Evolutionary conservation across 805 yeast species (phyloP).

Genomic region (Candida coquimbonensis): DNA sequence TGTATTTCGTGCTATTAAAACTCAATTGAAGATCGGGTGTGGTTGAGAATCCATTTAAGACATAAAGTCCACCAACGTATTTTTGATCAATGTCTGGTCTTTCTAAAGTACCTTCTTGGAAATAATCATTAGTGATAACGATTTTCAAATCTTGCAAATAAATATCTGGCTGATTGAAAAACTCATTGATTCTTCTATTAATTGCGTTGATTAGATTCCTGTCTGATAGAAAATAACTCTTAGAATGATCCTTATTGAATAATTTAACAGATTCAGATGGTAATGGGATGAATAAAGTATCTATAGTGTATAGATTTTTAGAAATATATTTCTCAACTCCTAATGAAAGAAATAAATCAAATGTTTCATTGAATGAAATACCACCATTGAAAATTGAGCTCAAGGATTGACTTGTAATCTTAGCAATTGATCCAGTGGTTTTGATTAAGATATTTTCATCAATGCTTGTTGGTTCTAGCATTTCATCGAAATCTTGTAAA

Average conservation of each 20-base stretch:
- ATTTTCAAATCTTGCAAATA: slow-evolving; percentile 14
- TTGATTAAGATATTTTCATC: slow-evolving; percentile 9
- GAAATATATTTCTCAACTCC: slow-evolving; percentile 13
- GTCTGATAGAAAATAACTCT: slow-evolving; percentile 13
- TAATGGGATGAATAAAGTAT: slow-evolving; percentile 19
- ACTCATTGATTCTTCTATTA: slow-evolving; percentile 13
- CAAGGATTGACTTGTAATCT: slow-evolving; percentile 13
- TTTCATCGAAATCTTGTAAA: slow-evolving; percentile 21
- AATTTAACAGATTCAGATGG: slow-evolving; percentile 17
- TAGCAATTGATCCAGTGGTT: slow-evolving; percentile 14
- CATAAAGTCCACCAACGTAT: slow-evolving; percentile 21
- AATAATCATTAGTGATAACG: slow-evolving; percentile 16
- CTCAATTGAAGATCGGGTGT: slow-evolving; percentile 16
- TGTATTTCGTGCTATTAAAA: slow-evolving; percentile 14
- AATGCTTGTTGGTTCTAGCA: slow-evolving; percentile 9
- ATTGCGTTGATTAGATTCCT: slow-evolving; percentile 11
- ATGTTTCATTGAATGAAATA: slow-evolving; percentile 15
- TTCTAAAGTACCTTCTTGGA: slow-evolving; percentile 19
- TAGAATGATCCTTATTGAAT: slow-evolving; percentile 18
- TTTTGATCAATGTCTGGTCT: slow-evolving; percentile 20
- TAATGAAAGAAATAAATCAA: slow-evolving; percentile 18
- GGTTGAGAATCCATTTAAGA: slow-evolving; percentile 14
- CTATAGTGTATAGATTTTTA: slow-evolving; percentile 10
- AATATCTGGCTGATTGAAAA: slow-evolving; percentile 12
- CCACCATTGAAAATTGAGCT: slow-evolving; percentile 12